Evolutionary conservation across 495 filamentous ascomycete genomes (phyloP).

Genomic region (Xylaria sp.): DNA sequence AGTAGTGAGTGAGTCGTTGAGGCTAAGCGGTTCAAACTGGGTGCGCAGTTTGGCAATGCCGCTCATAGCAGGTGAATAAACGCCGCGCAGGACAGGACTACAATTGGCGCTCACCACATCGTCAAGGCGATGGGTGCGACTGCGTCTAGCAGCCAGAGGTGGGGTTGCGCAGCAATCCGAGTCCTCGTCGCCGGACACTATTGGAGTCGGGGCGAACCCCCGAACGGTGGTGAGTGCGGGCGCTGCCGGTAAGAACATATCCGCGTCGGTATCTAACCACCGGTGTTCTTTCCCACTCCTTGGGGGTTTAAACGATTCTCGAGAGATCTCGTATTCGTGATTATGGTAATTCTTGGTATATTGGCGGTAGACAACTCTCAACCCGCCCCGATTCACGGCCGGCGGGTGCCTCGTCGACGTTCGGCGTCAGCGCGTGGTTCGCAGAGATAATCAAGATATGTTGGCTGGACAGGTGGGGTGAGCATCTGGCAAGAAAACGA

Average conservation of each 20-base stretch:
- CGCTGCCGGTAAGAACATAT: conserved; percentile 55
- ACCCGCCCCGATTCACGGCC: conserved; percentile 50
- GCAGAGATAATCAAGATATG: conserved; percentile 45
- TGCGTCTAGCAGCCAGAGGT: conserved; percentile 45
- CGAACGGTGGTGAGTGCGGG: conserved; percentile 75
- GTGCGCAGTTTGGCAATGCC: conserved; percentile 81
- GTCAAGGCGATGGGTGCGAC: conserved; percentile 46
- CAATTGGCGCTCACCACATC: conserved; percentile 65
- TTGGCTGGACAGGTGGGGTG: conserved; percentile 48
- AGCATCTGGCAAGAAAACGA: conserved; percentile 58
- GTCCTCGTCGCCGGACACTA: conserved; percentile 84
- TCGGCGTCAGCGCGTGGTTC: conserved; percentile 56
- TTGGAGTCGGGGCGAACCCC: conserved; percentile 75
- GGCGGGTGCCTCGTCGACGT: conserved; percentile 55
- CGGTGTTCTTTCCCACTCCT: conserved; percentile 44
- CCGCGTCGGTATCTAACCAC: not conserved
- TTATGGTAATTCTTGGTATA: not conserved
- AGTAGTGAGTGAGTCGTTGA: conserved; percentile 59
- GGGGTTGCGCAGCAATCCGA: conserved; percentile 66
- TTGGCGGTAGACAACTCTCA: conserved; percentile 26
- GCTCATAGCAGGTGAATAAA: conserved; percentile 60
- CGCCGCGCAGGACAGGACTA: conserved; percentile 67
- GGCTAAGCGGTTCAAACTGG: conserved; percentile 69
- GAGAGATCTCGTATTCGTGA: conserved; percentile 8
- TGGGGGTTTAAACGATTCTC: conserved; percentile 42